These are phyloP conservation scores for Coriaria nepalensis DNA, from an alignment of 306 rosid species.

Conservation along the genomic window DNA sequence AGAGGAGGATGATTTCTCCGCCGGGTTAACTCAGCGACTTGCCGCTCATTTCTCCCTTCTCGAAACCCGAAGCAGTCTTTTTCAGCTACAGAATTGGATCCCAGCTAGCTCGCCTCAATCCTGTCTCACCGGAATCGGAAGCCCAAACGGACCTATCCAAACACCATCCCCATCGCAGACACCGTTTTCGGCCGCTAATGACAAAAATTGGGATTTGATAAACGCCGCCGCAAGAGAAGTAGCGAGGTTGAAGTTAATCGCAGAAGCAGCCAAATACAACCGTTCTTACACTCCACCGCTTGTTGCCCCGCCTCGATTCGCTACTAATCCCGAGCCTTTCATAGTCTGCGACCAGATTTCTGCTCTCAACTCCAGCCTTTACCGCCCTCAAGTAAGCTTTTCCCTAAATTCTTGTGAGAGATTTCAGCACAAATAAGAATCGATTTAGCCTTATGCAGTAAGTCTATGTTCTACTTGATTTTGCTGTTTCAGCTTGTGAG, in stretches of 20 bases:
- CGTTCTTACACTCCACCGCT: no score
- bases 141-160: conserved; percentile 4
- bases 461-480: not conserved
- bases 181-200: conserved; percentile 22
- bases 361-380: no score
- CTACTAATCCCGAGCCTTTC: no score
- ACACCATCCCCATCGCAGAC: conserved; percentile 44
- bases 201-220: conserved; percentile 52
- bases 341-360: no score
- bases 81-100: not conserved
- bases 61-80: conserved; percentile 1
- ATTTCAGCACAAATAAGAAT: no score
- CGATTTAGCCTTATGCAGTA: no score
- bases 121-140: conserved; percentile 1
- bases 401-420: no score
- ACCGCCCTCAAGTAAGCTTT: no score
- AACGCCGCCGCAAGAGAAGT: conserved; percentile 59
- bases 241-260: conserved; percentile 41
- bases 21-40: conserved; percentile 9
- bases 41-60: conserved; percentile 6
- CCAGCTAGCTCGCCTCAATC: conserved; percentile 12
- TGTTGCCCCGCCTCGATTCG: no score
- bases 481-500: conserved; percentile 21
- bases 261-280: conserved; percentile 9
- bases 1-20: conserved; percentile 10